Evolutionary conservation across 345 rosid genomes (phyloP), one percentile per base, ranked within the genome.

Genomic region (Brassica incana): DNA sequence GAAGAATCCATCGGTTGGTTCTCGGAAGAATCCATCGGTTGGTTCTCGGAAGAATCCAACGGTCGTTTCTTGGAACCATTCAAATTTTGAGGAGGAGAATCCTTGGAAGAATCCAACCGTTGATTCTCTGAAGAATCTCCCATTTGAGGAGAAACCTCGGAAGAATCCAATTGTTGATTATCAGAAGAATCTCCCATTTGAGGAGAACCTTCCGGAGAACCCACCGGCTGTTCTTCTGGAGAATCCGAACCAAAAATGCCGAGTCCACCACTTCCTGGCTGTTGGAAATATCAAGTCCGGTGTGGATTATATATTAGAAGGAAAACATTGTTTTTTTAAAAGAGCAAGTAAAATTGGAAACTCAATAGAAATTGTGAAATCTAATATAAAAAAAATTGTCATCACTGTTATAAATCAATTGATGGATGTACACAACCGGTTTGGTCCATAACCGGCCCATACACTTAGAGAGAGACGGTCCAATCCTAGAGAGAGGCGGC

Each of bases 191-290:
- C 48, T 8, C 11, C n/a, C n/a, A 45, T 70, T 54, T 54, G 60
- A 54, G 60, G 23, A 54, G 60, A 14, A 48, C 5, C 56, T 14
- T 48, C 56, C 12, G n/a, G 14, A 45, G 56, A 14, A 48, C 3
- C 56, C 56, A 35, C 6, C 38, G 38, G 8, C 38, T 7, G 8
- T 35, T 35, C 38, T 35, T 35, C 8, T 35, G 38, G 38, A 35
- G 38, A 35, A 40, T 11, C 52, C 10, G 36, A 32, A 43, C 82
- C 54, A n/a, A 78, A 66, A 29, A 72, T 18, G 36, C 77, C 69
- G 8, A 65, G 27, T 38, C 81, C 14, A 8, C 0, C 63, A 3
- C 69, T 66, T 40, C 63, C 27, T 30, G 73, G 23, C 77, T 78
- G 52, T 65, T 66, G 11, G 10, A 70, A 29, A 50, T 65, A 63